Evolutionary conservation across 495 filamentous ascomycete species (phyloP), one percentile per base, ranked within the genome.

Genomic region (Tuber magnatum): DNA sequence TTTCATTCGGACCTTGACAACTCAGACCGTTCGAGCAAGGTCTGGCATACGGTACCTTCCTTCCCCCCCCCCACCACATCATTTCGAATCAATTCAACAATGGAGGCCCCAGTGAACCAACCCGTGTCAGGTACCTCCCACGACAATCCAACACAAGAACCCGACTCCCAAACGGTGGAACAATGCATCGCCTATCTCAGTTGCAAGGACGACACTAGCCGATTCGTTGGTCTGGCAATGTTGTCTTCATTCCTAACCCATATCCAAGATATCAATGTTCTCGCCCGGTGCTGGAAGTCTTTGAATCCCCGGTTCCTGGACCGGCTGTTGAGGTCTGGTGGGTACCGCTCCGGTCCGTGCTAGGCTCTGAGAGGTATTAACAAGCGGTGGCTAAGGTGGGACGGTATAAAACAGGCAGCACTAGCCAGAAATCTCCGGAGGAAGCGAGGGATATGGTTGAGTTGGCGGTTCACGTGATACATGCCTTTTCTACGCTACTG

Each of bases 151-250:
- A 38, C 43, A 35, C 71, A 48, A 56, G 20, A 76, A 38, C n/a
- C 65, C 74, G 76, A 79, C 42, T 74, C 78, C 1, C 68, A 77
- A 65, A 80, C 79, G 0, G 43, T 81, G 8, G 46, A 71, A 41
- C 72, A 82, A 80, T 81, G 78, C 40, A 65, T 82, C 42, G 22
- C 68, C 22, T 75, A 89, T 35, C 85, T 92, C 12, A 83, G 84
- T 68, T 77, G 88, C 73, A 88, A 87, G 32, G 87, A 90, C 78
- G 90, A 91, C 76, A 91, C 89, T 0, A 87, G 87, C 8, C 86
- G 88, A 70, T 91, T 92, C 72, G 89, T 91, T 51, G 90, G 90
- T 0, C 84, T 91, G n/a, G 87, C 90, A 0, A 82, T 91, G 61
- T 82, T 91, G 51, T 90, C 88, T 73, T 86, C 88, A 12, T 81